Evolutionary conservation across 768 basidiomycete genomes (phyloP).

Genomic region (Rhizopogon roseolus): DNA sequence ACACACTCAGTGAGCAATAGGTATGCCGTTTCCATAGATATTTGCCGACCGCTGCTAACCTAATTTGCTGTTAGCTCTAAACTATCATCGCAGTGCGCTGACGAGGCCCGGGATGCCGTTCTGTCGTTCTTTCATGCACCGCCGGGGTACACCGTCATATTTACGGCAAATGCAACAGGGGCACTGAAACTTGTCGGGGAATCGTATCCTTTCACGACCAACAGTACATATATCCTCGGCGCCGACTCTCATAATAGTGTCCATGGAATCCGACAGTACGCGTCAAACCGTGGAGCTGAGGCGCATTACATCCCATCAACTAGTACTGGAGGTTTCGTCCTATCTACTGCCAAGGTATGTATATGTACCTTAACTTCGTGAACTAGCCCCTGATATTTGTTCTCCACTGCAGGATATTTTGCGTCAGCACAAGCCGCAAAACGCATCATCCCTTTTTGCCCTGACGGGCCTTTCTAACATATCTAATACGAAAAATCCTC

Average conservation of each 20-base stretch:
- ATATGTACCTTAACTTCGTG: conserved; percentile 9
- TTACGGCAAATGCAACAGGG: conserved; percentile 75
- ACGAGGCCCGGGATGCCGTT: conserved; percentile 68
- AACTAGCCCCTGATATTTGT: neutral
- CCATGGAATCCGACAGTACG: conserved; percentile 76
- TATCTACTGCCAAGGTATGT: conserved; percentile 53
- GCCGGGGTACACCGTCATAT: conserved; percentile 73
- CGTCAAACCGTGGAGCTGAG: conserved; percentile 46
- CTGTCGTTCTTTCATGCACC: conserved; percentile 76
- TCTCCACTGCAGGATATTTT: conserved; percentile 44
- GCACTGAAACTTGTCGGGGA: conserved; percentile 83
- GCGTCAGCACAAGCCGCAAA: conserved; percentile 41
- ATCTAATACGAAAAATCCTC: conserved; percentile 65
- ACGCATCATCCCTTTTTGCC: conserved; percentile 60
- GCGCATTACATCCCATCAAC: conserved; percentile 65
- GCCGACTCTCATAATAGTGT: conserved; percentile 83
- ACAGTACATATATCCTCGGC: conserved; percentile 62
- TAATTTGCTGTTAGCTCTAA: conserved; percentile 46
- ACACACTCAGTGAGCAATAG: conserved; percentile 82
- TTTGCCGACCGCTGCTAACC: neutral
- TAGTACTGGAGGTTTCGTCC: conserved; percentile 59
- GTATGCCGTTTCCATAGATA: conserved; percentile 31
- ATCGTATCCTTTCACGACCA: conserved; percentile 62
- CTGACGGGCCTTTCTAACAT: conserved; percentile 82
- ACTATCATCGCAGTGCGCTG: conserved; percentile 59